Conservation (phyloP, 768 basidiomycete species). For the Tylopilus subfusipes region DNA sequence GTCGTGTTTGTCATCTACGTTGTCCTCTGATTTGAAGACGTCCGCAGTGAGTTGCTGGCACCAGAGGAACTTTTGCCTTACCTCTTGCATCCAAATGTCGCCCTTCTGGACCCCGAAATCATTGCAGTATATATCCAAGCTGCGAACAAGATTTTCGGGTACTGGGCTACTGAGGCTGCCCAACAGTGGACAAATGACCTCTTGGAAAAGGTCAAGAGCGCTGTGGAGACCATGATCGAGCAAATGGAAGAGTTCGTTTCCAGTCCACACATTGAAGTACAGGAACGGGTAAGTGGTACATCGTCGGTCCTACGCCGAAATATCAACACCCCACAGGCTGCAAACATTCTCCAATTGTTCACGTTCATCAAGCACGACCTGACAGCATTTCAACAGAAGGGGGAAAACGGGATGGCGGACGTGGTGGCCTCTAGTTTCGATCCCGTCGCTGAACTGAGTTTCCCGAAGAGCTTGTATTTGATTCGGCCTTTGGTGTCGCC, state of each 20-base stretch:
- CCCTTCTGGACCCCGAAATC: conserved; percentile 57
- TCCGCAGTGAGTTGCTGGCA: conserved; percentile 66
- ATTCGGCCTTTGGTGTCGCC: conserved; percentile 73
- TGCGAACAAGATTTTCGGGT: conserved; percentile 81
- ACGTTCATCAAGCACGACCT: conserved; percentile 75
- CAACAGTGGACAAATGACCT: conserved; percentile 73
- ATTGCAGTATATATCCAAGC: conserved; percentile 81
- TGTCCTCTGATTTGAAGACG: conserved; percentile 4
- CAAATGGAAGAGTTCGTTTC: conserved; percentile 57
- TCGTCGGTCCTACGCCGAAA: not conserved
- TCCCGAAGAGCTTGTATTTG: conserved; percentile 88
- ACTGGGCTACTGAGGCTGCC: conserved; percentile 76
- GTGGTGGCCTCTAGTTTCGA: conserved; percentile 39
- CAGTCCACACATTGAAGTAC: conserved; percentile 79
- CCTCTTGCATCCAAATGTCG: conserved; percentile 59
- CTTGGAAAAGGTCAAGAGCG: conserved; percentile 57
- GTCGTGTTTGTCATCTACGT: not conserved
- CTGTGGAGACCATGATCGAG: conserved; percentile 58
- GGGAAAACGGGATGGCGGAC: conserved; percentile 36
- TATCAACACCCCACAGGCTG: conserved; percentile 51
- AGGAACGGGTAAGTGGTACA: conserved; percentile 72
- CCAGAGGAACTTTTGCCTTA: conserved; percentile 71
- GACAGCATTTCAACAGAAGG: conserved; percentile 46
- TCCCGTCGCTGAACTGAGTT: conserved; percentile 41
- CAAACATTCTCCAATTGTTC: conserved; percentile 72